Conservation (phyloP, 352 stramenopile genomes). For the Globisporangium parvum region DNA sequence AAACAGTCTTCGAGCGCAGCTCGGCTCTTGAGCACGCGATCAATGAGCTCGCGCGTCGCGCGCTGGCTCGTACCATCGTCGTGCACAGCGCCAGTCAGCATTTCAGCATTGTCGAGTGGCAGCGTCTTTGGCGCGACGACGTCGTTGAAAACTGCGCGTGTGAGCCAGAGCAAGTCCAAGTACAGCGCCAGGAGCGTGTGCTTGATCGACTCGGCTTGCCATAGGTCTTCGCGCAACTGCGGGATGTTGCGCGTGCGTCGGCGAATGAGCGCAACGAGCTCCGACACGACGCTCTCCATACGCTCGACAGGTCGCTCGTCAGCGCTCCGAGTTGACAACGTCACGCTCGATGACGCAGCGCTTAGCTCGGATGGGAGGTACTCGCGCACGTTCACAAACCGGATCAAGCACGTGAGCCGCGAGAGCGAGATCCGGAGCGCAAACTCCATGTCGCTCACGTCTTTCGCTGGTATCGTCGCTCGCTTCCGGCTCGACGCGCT, state of each 20-base stretch:
- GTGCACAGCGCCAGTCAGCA: not conserved
- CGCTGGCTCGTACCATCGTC: conserved; percentile 3
- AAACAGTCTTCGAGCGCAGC: conserved; percentile 52
- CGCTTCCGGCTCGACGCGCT: conserved; percentile 18
- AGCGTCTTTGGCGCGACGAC: conserved; percentile 15
- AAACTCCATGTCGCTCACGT: conserved; percentile 66
- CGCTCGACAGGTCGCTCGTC: conserved; percentile 7
- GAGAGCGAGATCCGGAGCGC: conserved; percentile 52
- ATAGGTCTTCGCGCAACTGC: conserved; percentile 43
- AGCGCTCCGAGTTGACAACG: not conserved
- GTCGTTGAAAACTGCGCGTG: conserved; percentile 53
- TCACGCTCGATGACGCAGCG: not conserved
- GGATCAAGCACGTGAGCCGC: conserved; percentile 54
- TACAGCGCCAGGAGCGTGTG: conserved; percentile 63
- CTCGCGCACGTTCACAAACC: conserved; percentile 57
- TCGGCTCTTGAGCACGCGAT: conserved; percentile 32
- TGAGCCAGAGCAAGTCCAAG: conserved; percentile 73
- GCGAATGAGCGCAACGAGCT: conserved; percentile 37
- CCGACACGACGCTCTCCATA: conserved; percentile 31
- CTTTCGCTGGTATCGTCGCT: conserved; percentile 30
- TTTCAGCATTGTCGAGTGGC: too few relatives aligned
- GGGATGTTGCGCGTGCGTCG: conserved; percentile 42
- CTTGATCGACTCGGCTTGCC: conserved; percentile 57
- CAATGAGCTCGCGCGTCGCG: conserved; percentile 25
- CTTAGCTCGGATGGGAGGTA: conserved; percentile 29